Conservation (phyloP, 169 alveolate genomes). For the Plasmodium yoelii region DNA sequence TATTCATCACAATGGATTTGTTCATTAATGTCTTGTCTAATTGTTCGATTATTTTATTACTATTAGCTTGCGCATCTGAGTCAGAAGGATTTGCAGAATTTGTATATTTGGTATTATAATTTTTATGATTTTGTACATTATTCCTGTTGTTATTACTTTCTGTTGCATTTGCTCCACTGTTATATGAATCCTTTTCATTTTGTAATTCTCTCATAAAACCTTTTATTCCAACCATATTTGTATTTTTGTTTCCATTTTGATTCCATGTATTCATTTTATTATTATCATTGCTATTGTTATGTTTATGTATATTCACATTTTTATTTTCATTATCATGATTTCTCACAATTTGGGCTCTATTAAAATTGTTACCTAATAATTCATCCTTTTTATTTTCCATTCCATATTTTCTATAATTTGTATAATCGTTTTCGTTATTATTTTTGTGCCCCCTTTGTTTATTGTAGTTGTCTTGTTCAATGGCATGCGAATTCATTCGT, state of each 20-base stretch:
- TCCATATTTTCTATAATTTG: conserved; percentile 13
- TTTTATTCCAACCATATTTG: conserved; percentile 56
- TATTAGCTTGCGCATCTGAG: not conserved
- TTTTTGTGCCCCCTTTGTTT: conserved; percentile 28
- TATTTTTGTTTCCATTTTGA: conserved; percentile 26
- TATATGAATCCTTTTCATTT: conserved; percentile 16
- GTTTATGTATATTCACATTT: not conserved
- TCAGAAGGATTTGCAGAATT: conserved; percentile 2
- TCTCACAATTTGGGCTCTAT: not conserved
- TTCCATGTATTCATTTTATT: not conserved
- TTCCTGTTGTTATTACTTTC: not conserved
- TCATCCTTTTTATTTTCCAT: not conserved
- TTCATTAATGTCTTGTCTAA: conserved; percentile 62
- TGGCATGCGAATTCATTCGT: conserved; percentile 20
- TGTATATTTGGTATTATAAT: conserved; percentile 1
- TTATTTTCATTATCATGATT: conserved; percentile 5
- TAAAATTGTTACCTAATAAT: not conserved
- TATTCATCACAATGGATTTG: conserved; percentile 68
- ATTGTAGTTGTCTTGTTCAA: conserved; percentile 3
- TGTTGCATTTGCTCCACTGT: not conserved
- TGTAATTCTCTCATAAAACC: conserved; percentile 70
- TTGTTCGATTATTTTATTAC: conserved; percentile 64
- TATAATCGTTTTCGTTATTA: conserved; percentile 11
- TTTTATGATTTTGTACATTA: not conserved
- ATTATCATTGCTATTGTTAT: conserved; percentile 1